These are phyloP conservation scores for Yamadazyma paraphyllophila DNA, from an alignment of 805 yeast species.

Conservation along the genomic window DNA sequence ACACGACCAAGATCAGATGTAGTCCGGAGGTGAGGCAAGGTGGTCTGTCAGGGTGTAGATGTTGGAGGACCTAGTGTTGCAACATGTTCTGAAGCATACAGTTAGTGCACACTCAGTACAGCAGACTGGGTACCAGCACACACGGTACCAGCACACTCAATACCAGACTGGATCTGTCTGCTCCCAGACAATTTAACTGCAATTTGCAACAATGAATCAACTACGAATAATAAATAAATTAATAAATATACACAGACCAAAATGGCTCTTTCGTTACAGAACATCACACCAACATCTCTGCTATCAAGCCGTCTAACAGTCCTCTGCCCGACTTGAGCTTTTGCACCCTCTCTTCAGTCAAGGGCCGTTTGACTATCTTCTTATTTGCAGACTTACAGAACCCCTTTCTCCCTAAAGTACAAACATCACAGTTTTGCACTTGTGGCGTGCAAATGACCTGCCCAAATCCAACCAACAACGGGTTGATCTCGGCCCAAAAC, in stretches of 20 bases:
- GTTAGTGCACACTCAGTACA: too few relatives aligned
- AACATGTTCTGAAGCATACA: too few relatives aligned
- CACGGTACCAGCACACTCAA: too few relatives aligned
- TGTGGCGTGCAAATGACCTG: constrained; percentile 81
- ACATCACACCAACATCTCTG: neutral
- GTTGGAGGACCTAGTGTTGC: too few relatives aligned
- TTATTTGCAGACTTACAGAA: constrained; percentile 60
- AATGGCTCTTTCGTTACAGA: neutral
- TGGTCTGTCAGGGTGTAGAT: too few relatives aligned
- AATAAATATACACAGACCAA: neutral
- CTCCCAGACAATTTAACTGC: too few relatives aligned
- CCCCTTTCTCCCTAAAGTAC: constrained; percentile 51
- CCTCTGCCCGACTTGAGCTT: constrained; percentile 34
- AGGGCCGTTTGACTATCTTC: constrained; percentile 30
- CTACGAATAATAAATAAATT: too few relatives aligned
- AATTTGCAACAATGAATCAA: too few relatives aligned
- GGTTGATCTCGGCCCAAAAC: constrained; percentile 83
- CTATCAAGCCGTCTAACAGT: constrained; percentile 18
- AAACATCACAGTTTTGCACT: constrained; percentile 67
- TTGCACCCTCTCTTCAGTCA: constrained; percentile 25
- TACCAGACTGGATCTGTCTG: too few relatives aligned
- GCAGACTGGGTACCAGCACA: too few relatives aligned
- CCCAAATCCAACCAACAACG: constrained; percentile 88
- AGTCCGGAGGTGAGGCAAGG: too few relatives aligned
- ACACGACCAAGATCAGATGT: neutral